Percentiles rank a stretch among this genome's conserved stretches.
These are phyloP conservation scores for Tuber aestivum DNA, from an alignment of 495 filamentous ascomycete genomes.

Conservation along the genomic window DNA sequence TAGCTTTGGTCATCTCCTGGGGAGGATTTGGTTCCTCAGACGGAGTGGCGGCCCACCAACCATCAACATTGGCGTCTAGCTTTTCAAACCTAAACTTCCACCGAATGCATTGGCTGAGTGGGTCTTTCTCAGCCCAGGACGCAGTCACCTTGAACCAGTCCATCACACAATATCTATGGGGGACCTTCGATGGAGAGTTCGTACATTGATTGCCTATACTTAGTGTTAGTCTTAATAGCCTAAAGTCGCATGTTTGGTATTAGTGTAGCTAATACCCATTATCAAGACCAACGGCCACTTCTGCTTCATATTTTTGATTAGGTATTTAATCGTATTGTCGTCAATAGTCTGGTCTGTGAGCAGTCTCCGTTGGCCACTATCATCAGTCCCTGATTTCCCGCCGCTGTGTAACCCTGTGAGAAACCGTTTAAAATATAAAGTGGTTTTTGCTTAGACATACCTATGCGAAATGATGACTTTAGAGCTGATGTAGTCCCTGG, in stretches of 20 bases:
- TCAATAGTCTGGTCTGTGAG: constrained; percentile 47
- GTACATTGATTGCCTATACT: constrained; percentile 35
- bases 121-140: constrained; percentile 61
- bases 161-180: constrained; percentile 63
- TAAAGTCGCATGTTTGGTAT: not conserved
- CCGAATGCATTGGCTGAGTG: constrained; percentile 44
- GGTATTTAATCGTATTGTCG: constrained; percentile 40
- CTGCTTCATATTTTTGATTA: constrained; percentile 44
- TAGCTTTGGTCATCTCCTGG: constrained; percentile 45
- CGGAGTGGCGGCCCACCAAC: constrained; percentile 60
- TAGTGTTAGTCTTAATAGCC: constrained; percentile 5
- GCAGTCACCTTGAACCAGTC: constrained; percentile 67
- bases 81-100: constrained; percentile 68
- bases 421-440: not conserved
- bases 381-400: constrained; percentile 47
- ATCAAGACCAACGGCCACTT: constrained; percentile 53
- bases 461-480: constrained; percentile 62
- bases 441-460: constrained; percentile 49
- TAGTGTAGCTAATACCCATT: constrained; percentile 49
- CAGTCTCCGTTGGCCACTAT: constrained; percentile 47
- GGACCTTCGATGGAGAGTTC: constrained; percentile 51
- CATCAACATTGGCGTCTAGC: constrained; percentile 51
- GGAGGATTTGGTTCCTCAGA: constrained; percentile 36
- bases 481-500: constrained; percentile 55
- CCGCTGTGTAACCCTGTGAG: constrained; percentile 48